Conservation (phyloP, 305 asterid genomes). For the Fraxinus dipetala region DNA sequence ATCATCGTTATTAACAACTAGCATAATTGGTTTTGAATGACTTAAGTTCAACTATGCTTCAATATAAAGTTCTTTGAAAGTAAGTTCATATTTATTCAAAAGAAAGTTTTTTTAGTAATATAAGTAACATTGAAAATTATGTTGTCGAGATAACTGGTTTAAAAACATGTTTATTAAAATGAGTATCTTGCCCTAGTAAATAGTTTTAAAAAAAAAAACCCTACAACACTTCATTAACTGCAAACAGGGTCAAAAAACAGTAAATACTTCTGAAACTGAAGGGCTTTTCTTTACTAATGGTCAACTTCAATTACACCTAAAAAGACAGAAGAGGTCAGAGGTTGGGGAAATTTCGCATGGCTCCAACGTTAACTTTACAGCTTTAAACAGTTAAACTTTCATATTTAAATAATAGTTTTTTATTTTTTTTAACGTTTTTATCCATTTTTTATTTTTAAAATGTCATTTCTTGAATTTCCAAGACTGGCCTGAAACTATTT, state of each 20-base stretch:
- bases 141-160: neutral
- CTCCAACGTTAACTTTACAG: constrained; percentile 82
- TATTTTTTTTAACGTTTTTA: constrained; percentile 28
- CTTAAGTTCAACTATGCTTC: neutral
- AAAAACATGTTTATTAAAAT: neutral
- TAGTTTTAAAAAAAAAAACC: neutral
- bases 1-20: neutral
- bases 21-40: neutral
- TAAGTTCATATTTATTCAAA: neutral
- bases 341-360: constrained; percentile 49
- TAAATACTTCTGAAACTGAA: constrained; percentile 36
- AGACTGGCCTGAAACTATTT: constrained; percentile 85
- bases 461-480: constrained; percentile 60
- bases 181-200: neutral
- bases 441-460: constrained; percentile 40
- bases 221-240: neutral
- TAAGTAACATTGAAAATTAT: neutral
- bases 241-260: constrained; percentile 37
- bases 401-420: constrained; percentile 23
- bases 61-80: neutral
- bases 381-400: constrained; percentile 45
- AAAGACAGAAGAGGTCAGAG: constrained; percentile 80
- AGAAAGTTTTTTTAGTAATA: neutral
- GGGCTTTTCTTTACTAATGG: constrained; percentile 28
- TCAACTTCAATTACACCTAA: constrained; percentile 64